Base-by-base conservation (phyloP, 768 basidiomycete genomes). In the Suillus cothurnatus region DNA sequence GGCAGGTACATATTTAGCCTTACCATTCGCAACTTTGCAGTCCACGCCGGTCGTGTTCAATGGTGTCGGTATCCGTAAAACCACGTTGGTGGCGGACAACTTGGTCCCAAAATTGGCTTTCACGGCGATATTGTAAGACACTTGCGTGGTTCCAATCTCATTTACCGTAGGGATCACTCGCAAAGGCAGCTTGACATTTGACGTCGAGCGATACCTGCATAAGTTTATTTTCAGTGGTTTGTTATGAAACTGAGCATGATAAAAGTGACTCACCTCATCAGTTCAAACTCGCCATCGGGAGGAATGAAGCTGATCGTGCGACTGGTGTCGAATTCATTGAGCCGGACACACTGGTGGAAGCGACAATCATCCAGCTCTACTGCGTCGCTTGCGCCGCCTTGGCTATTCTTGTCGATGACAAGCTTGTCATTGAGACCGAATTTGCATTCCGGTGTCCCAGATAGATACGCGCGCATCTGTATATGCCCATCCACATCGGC, bases 371-470 rank as follows among this genome's bases (percentile, higher is more conserved):
- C 97, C 55, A 99, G 81, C 75, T 99, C 96, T 39, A 99, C 97
- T 3, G 94, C 93, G 68, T 93, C 91, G 61, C 74, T 63, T 23
- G 70, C 71, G 61, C 86, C 82, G 26, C 86, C 85, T 63, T 83
- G 82, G 63, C 86, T 85, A 19, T 71, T 77, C 81, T 95, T 95
- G 82, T 97, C 95, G 57, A 99, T 91, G 28, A 99, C 95, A 28
- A 99, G 86, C 78, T 99, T 99, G 80, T 99, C 97, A 72, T 99
- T 99, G 68, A 99, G 82, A 15, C 97, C 97, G 69, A 99, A 99
- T 77, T 98, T 98, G 85, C 97, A 99, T 73, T 99, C 97, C 0
- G 97, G 97, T 17, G 93, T 97, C 17, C 97, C 97, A 34, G 94
- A 90, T 34, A 99, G 83, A 76, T 99, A 99, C 7, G 97, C 97